A percentile compares a stretch with the other conserved stretches of the same genome.
Conservation (phyloP, 1,284 basidiomycete species). For the Cryptococcus maquisensis region DNA sequence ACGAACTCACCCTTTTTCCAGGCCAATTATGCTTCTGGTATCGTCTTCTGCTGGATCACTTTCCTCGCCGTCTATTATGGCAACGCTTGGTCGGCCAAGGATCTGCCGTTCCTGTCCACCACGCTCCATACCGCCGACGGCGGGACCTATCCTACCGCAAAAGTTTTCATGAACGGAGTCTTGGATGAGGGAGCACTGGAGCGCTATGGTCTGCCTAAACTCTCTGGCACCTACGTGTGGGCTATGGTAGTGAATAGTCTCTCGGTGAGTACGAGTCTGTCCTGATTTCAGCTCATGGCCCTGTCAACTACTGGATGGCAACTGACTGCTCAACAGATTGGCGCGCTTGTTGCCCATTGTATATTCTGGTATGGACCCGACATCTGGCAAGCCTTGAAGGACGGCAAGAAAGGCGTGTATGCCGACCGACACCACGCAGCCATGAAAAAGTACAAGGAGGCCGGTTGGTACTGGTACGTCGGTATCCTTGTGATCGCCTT, state of each 20-base stretch:
- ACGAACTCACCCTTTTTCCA: not conserved
- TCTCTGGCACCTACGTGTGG: slow-evolving; percentile 57
- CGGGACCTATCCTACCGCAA: slow-evolving; percentile 50
- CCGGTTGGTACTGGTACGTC: slow-evolving; percentile 32
- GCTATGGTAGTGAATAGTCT: slow-evolving; percentile 59
- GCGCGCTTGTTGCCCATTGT: slow-evolving; percentile 59
- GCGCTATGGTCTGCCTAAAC: slow-evolving; percentile 25
- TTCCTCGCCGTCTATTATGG: slow-evolving; percentile 32
- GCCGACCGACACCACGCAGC: slow-evolving; percentile 57
- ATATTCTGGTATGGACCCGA: slow-evolving; percentile 39
- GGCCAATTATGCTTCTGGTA: slow-evolving; percentile 14
- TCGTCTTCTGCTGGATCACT: slow-evolving; percentile 24
- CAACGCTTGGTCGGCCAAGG: slow-evolving; percentile 16
- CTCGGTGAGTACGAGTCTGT: slow-evolving; percentile 32
- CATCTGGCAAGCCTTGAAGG: slow-evolving; percentile 50
- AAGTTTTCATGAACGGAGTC: slow-evolving; percentile 20
- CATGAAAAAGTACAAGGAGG: slow-evolving; percentile 39
- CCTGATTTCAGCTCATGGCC: too few species aligned
- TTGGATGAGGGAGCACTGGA: slow-evolving; percentile 26
- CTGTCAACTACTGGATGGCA: too few species aligned
- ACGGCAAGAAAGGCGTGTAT: slow-evolving; percentile 51
- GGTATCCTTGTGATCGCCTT: slow-evolving; percentile 15
- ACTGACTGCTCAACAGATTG: slow-evolving; percentile 44
- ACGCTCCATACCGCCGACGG: slow-evolving; percentile 13
- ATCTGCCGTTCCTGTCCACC: slow-evolving; percentile 14